These are phyloP conservation scores for Aspergillus texensis DNA, from an alignment of 2,329 filamentous ascomycete species.

Conservation along the genomic window DNA sequence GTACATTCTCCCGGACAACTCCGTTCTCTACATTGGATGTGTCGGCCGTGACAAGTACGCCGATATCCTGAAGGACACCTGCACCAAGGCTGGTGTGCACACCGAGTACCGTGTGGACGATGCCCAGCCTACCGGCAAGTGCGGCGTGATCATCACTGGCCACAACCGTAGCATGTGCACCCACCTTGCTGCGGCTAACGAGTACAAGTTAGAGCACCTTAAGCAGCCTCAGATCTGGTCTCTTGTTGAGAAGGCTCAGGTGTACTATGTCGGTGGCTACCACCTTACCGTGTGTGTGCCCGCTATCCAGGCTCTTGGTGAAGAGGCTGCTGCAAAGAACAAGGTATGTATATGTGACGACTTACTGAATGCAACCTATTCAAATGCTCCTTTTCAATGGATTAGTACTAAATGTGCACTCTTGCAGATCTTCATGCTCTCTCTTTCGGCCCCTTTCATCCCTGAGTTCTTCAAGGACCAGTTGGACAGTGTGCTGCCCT, in stretches of 20 bases:
- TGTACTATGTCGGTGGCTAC: constrained; percentile 94
- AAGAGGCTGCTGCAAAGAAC: constrained; percentile 85
- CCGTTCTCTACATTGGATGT: constrained; percentile 89
- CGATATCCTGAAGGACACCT: constrained; percentile 81
- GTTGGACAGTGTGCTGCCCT: constrained; percentile 80
- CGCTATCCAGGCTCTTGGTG: constrained; percentile 84
- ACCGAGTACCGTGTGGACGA: constrained; percentile 94
- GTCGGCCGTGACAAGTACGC: constrained; percentile 96
- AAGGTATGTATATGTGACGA: constrained; percentile 58
- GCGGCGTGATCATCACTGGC: constrained; percentile 94
- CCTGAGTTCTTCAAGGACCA: constrained; percentile 96
- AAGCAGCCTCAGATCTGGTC: constrained; percentile 90
- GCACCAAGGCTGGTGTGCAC: constrained; percentile 82
- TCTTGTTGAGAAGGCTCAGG: constrained; percentile 82
- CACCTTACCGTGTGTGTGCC: constrained; percentile 95
- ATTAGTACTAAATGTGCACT: constrained; percentile 6
- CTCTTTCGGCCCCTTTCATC: constrained; percentile 94
- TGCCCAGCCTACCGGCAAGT: constrained; percentile 82
- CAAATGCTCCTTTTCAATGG: neutral
- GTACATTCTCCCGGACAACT: constrained; percentile 90
- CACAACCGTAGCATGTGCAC: constrained; percentile 95
- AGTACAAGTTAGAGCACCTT: constrained; percentile 93
- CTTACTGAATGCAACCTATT: neutral
- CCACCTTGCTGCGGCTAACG: constrained; percentile 92
- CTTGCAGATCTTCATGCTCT: constrained; percentile 73